Conservation (phyloP, 192 early-diverging fungal genomes). For the Backusella sp. region DNA sequence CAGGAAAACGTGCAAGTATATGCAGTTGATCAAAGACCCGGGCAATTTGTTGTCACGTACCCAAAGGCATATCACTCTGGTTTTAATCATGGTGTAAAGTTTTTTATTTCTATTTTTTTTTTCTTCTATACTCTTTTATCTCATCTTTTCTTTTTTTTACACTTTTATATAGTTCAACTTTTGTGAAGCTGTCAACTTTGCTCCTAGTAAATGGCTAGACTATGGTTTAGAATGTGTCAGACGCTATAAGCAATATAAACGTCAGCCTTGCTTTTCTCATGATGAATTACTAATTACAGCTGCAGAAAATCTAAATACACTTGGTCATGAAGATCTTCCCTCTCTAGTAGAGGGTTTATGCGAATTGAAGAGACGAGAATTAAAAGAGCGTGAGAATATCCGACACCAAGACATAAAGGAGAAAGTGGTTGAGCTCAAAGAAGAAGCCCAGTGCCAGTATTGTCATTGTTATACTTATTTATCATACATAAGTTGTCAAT, state of each 20-base stretch:
- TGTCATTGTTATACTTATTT: conserved; percentile 77
- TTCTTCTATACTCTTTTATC: background rate
- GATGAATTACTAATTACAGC: conserved; percentile 84
- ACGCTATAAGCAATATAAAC: conserved; percentile 76
- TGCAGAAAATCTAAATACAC: conserved; percentile 36
- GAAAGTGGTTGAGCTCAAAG: conserved; percentile 48
- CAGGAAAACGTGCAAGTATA: conserved; percentile 75
- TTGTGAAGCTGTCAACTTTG: conserved; percentile 98
- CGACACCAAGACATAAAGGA: conserved; percentile 17
- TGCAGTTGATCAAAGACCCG: conserved; percentile 84
- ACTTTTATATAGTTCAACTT: conserved; percentile 77
- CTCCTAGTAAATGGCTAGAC: conserved; percentile 87
- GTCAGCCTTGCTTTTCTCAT: conserved; percentile 92
- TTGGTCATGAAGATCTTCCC: conserved; percentile 37
- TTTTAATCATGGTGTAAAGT: conserved; percentile 90
- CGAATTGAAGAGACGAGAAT: conserved; percentile 58
- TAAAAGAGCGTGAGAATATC: conserved; percentile 39
- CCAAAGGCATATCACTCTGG: conserved; percentile 94
- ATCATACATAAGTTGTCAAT: conserved; percentile 61
- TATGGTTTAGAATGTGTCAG: conserved; percentile 76
- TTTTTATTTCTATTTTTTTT: background rate
- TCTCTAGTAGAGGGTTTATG: conserved; percentile 44
- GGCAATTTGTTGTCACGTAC: conserved; percentile 94
- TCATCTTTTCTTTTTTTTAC: background rate
- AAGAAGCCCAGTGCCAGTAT: conserved; percentile 60